Percentiles rank a stretch among this genome's conserved stretches.
Conservation (phyloP, 2,329 filamentous ascomycete genomes). For the Aspergillus aculeatus region DNA sequence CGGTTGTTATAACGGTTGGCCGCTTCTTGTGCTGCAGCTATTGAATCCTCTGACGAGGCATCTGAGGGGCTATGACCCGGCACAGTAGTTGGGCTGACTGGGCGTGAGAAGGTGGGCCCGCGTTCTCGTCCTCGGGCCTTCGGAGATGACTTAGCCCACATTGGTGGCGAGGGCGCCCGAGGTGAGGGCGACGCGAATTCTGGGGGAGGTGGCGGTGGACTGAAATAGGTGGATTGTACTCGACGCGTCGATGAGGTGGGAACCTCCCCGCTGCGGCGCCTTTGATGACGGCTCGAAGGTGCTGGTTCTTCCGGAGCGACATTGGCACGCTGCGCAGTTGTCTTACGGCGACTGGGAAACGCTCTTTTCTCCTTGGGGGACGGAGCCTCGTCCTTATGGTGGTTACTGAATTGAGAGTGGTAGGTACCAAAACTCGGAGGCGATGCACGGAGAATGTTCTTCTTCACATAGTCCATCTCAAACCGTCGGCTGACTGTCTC, state of each 20-base stretch:
- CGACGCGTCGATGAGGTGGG: constrained; percentile 18
- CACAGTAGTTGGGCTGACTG: constrained; percentile 20
- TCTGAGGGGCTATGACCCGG: constrained; percentile 27
- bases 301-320: constrained; percentile 22
- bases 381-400: constrained; percentile 30
- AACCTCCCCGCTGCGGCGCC: constrained; percentile 25
- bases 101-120: constrained; percentile 16
- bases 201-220: constrained; percentile 15
- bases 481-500: constrained; percentile 70
- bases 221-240: constrained; percentile 18
- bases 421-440: constrained; percentile 31
- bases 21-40: constrained; percentile 14
- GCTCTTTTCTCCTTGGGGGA: constrained; percentile 22
- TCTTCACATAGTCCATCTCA: constrained; percentile 57
- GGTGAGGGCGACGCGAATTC: constrained; percentile 21
- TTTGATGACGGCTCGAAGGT: constrained; percentile 22
- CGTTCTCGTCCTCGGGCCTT: constrained; percentile 26
- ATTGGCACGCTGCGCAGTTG: constrained; percentile 18
- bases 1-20: constrained; percentile 17
- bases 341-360: constrained; percentile 17
- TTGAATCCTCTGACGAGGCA: constrained; percentile 30
- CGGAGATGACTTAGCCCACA: constrained; percentile 19
- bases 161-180: constrained; percentile 28
- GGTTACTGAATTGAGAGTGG: constrained; percentile 26
- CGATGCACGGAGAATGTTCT: constrained; percentile 34